Evolutionary conservation across 139 green algal species (phyloP).

Genomic region (Yamagishiella unicocca): DNA sequence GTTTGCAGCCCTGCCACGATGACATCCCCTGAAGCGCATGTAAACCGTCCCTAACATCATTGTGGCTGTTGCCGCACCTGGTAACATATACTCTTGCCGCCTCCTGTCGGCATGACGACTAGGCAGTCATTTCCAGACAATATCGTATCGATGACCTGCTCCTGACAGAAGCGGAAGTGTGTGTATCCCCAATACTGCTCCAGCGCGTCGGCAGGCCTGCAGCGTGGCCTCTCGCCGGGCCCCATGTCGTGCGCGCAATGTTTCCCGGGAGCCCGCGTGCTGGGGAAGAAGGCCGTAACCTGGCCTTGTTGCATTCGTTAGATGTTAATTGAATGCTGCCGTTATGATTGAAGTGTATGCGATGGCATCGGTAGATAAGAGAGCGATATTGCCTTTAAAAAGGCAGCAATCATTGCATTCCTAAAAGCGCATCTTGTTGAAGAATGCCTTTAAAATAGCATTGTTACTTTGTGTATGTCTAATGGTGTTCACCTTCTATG

Average conservation of each 20-base stretch:
- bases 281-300: conserved; percentile 12
- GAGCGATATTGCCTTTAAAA: no score
- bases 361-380: no score
- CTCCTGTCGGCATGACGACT: conserved; percentile 95
- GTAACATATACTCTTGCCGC: conserved; percentile 91
- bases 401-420: no score
- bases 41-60: no score
- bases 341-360: neutral
- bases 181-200: conserved; percentile 58
- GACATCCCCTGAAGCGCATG: no score
- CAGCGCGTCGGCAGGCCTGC: neutral
- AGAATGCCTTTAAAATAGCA: no score
- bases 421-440: no score
- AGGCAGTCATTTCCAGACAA: conserved; percentile 84
- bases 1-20: no score
- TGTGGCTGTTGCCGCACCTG: conserved; percentile 67
- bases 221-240: neutral
- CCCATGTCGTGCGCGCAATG: no score
- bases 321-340: neutral
- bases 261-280: neutral
- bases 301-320: neutral
- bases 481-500: no score
- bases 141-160: conserved; percentile 76
- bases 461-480: no score
- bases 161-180: conserved; percentile 50